Percentiles rank a stretch among this genome's conserved stretches.
Evolutionary conservation across 2,329 filamentous ascomycete genomes (phyloP).

Genomic region (Gyromitra esculenta): DNA sequence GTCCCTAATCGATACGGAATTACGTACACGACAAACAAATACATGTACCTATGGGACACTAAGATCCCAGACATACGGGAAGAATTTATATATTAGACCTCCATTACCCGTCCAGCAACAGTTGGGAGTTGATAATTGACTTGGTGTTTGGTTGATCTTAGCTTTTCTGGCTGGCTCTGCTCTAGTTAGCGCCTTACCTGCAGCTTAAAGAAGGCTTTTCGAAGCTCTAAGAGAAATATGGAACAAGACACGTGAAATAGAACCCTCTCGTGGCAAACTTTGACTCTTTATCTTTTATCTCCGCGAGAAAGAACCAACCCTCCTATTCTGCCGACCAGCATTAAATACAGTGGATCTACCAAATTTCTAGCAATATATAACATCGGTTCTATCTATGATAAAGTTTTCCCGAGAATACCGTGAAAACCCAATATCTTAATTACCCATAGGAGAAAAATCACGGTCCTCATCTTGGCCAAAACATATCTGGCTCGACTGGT

Average conservation of each 20-base stretch:
- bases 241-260: background rate
- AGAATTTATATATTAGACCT: background rate
- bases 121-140: background rate
- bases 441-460: background rate
- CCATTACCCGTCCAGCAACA: slow-evolving; percentile 9
- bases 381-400: background rate
- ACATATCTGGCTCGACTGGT: background rate
- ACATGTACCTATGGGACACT: background rate
- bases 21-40: background rate
- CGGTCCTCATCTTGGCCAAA: background rate
- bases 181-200: background rate
- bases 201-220: background rate
- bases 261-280: background rate
- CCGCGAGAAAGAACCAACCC: background rate
- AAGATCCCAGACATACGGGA: background rate
- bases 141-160: background rate
- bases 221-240: background rate
- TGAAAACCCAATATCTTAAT: background rate
- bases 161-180: background rate
- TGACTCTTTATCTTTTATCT: background rate
- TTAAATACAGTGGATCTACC: background rate
- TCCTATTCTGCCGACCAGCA: background rate
- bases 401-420: background rate
- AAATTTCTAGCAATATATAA: background rate
- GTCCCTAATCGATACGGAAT: background rate